These are phyloP conservation scores for Neurospora pannonica DNA, from an alignment of 495 filamentous ascomycete genomes.

Conservation along the genomic window DNA sequence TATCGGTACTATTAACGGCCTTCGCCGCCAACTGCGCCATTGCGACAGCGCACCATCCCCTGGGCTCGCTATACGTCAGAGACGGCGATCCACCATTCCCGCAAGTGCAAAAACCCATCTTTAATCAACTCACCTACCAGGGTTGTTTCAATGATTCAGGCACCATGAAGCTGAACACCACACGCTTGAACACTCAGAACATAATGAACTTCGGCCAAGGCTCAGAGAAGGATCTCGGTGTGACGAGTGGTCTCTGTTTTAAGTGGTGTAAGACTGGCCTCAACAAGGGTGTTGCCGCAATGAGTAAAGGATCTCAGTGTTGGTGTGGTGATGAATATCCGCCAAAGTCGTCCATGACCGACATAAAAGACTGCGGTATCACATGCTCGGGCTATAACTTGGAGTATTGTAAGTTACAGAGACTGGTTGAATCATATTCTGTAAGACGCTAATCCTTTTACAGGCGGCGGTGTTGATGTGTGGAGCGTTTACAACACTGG, in stretches of 20 bases:
- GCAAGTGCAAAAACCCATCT: background rate
- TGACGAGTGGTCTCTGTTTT: slow-evolving; percentile 2
- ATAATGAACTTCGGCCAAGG: background rate
- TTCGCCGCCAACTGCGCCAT: slow-evolving; percentile 5
- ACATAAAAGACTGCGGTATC: slow-evolving; percentile 43
- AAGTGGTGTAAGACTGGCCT: too few species aligned
- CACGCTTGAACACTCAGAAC: slow-evolving; percentile 4
- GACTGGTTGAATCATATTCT: background rate
- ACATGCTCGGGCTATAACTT: slow-evolving; percentile 45
- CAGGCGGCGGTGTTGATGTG: slow-evolving; percentile 43
- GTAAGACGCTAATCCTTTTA: slow-evolving; percentile 18
- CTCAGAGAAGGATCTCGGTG: background rate
- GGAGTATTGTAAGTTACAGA: slow-evolving; percentile 47
- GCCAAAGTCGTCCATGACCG: slow-evolving; percentile 31
- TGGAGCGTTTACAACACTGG: slow-evolving; percentile 46
- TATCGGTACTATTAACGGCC: slow-evolving; percentile 7
- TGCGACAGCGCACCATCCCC: background rate
- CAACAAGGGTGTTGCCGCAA: slow-evolving; percentile 14
- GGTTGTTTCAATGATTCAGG: slow-evolving; percentile 26
- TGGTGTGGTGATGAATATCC: slow-evolving; percentile 56
- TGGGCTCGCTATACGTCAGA: background rate
- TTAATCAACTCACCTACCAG: slow-evolving; percentile 5
- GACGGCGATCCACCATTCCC: background rate
- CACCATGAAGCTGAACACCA: slow-evolving; percentile 8
- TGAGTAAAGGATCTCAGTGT: slow-evolving; percentile 31